A percentile compares a stretch with the other conserved stretches of the same genome.
These are phyloP conservation scores for Pseudocercospora fuligena DNA, from an alignment of 2,329 filamentous ascomycete species.

Conservation along the genomic window DNA sequence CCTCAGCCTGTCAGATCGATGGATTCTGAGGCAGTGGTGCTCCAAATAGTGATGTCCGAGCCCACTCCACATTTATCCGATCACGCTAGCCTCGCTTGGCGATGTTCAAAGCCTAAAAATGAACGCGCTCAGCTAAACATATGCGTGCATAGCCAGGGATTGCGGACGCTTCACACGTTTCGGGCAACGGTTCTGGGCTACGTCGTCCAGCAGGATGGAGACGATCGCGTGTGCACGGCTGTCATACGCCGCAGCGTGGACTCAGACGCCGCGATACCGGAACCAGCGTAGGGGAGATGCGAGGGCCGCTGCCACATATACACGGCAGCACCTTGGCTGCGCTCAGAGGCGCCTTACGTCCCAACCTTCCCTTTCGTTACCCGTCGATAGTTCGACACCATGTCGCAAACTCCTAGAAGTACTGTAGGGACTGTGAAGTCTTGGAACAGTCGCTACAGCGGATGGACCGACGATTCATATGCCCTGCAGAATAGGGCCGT, in stretches of 20 bases:
- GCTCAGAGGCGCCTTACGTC: constrained; percentile 17
- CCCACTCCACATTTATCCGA: not conserved
- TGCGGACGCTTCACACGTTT: constrained; percentile 6
- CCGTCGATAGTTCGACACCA: constrained; percentile 24
- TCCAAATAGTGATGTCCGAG: constrained; percentile 10
- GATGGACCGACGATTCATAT: constrained; percentile 36
- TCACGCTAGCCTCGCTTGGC: constrained; percentile 3
- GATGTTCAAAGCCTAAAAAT: constrained; percentile 1
- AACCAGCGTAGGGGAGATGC: constrained; percentile 17
- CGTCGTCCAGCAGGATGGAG: constrained; percentile 15
- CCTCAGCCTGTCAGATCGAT: constrained; percentile 6
- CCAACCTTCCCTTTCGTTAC: constrained; percentile 14
- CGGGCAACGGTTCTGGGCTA: constrained; percentile 7
- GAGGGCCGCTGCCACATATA: constrained; percentile 26
- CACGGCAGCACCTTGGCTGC: constrained; percentile 22
- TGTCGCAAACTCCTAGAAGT: constrained; percentile 38
- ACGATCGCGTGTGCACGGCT: constrained; percentile 20
- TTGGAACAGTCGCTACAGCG: constrained; percentile 39
- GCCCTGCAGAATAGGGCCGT: constrained; percentile 29
- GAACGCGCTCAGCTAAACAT: constrained; percentile 6
- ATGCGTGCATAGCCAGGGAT: constrained; percentile 3
- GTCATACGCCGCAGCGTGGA: constrained; percentile 20
- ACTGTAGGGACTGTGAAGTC: constrained; percentile 41
- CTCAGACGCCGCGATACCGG: constrained; percentile 15
- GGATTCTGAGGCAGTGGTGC: constrained; percentile 7